These are phyloP conservation scores for Paramecium sonneborni DNA, from an alignment of 73 alveolate species.

Conservation along the genomic window DNA sequence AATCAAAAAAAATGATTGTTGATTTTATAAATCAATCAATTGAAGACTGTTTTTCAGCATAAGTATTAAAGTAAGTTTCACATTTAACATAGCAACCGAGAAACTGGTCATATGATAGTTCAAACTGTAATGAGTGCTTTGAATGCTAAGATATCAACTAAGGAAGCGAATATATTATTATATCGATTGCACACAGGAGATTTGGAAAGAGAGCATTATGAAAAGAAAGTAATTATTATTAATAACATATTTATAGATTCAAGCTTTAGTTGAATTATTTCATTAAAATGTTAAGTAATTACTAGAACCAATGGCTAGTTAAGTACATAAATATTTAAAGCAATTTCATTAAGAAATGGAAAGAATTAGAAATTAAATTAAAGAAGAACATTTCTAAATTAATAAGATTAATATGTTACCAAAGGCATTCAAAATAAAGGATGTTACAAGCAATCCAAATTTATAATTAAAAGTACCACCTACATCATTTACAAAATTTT, in stretches of 20 bases:
- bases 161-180: neutral
- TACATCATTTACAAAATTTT: neutral
- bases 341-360: conserved; percentile 50
- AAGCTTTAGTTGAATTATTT: conserved; percentile 33
- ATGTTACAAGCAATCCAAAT: neutral
- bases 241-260: neutral
- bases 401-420: conserved; percentile 28
- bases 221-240: neutral
- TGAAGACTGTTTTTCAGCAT: conserved; percentile 48
- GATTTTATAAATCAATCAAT: conserved; percentile 24
- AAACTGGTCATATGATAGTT: neutral
- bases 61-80: conserved; percentile 18
- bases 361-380: neutral
- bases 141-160: conserved; percentile 43
- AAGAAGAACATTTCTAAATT: conserved; percentile 36
- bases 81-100: neutral
- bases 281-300: neutral
- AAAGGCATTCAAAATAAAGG: conserved; percentile 13
- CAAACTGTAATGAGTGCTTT: neutral
- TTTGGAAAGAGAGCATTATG: conserved; percentile 48
- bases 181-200: conserved; percentile 36
- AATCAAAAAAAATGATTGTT: conserved; percentile 2
- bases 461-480: conserved; percentile 5
- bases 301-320: neutral
- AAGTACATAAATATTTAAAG: neutral